These are phyloP conservation scores for Candida corydali DNA, from an alignment of 805 yeast genomes.

Conservation along the genomic window DNA sequence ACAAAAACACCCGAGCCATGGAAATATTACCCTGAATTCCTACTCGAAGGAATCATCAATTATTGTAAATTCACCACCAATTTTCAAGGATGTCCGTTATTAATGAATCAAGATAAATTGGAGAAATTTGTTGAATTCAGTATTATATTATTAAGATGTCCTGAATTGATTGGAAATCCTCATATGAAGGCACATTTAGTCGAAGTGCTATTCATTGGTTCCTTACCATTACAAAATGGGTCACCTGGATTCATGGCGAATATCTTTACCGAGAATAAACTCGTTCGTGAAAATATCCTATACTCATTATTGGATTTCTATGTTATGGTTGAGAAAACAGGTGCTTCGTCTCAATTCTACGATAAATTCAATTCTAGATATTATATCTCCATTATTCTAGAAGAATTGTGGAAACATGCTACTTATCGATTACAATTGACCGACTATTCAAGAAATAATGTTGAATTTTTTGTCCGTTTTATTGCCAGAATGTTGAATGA, in stretches of 20 bases:
- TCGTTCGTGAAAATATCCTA: slow-evolving; percentile 62
- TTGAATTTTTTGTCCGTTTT: slow-evolving; percentile 84
- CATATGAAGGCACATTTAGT: slow-evolving; percentile 84
- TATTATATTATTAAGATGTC: slow-evolving; percentile 74
- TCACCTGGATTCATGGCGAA: slow-evolving; percentile 72
- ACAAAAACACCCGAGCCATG: slow-evolving; percentile 69
- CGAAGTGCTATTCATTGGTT: slow-evolving; percentile 75
- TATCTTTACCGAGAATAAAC: slow-evolving; percentile 58
- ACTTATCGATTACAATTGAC: slow-evolving; percentile 65
- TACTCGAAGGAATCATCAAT: slow-evolving; percentile 76
- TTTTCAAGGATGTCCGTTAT: slow-evolving; percentile 54
- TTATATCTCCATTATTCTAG: slow-evolving; percentile 77
- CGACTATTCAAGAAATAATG: slow-evolving; percentile 60
- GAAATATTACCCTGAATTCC: slow-evolving; percentile 79
- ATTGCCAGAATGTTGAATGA: slow-evolving; percentile 95
- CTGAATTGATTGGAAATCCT: slow-evolving; percentile 84
- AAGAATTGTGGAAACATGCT: slow-evolving; percentile 76
- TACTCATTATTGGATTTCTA: slow-evolving; percentile 86
- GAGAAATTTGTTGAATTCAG: slow-evolving; percentile 64
- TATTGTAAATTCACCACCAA: slow-evolving; percentile 61
- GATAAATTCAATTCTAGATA: slow-evolving; percentile 92
- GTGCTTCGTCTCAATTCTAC: slow-evolving; percentile 90
- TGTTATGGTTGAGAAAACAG: slow-evolving; percentile 94
- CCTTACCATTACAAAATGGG: slow-evolving; percentile 51
- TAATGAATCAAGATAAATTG: slow-evolving; percentile 48